These are phyloP conservation scores for Orbilia blumenaviensis DNA, from an alignment of 2,329 filamentous ascomycete species.

Conservation along the genomic window DNA sequence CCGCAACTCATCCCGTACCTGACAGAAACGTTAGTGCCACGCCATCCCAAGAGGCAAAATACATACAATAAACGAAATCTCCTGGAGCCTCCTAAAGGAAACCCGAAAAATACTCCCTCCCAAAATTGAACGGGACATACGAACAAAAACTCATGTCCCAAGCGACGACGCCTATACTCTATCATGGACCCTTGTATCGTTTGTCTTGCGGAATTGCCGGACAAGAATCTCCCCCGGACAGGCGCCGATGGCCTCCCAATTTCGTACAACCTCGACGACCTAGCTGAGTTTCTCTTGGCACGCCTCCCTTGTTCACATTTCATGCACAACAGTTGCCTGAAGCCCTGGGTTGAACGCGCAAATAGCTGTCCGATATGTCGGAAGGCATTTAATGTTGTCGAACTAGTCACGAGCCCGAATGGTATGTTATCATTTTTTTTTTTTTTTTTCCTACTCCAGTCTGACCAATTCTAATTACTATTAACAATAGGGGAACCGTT, in stretches of 20 bases:
- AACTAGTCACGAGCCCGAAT: constrained; percentile 69
- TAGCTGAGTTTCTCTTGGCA: constrained; percentile 59
- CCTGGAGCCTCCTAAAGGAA: not conserved
- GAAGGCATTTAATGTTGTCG: constrained; percentile 86
- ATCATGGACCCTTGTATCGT: constrained; percentile 69
- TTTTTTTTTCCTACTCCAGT: not conserved
- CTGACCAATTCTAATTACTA: constrained; percentile 31
- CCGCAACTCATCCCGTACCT: constrained; percentile 53
- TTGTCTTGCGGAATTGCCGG: constrained; percentile 75
- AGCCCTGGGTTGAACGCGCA: constrained; percentile 93
- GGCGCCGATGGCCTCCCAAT: constrained; percentile 65
- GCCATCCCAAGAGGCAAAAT: constrained; percentile 21
- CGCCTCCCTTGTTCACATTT: constrained; percentile 77
- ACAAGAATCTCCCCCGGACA: constrained; percentile 59
- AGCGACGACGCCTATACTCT: constrained; percentile 35
- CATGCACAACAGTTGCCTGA: constrained; percentile 89
- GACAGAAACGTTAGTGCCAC: constrained; percentile 36
- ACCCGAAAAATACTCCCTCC: not conserved
- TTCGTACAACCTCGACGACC: constrained; percentile 61
- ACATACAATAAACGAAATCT: not conserved
- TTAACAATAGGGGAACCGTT: constrained; percentile 58
- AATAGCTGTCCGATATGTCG: constrained; percentile 99
- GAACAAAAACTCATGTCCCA: constrained; percentile 50
- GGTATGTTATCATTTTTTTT: constrained; percentile 26
- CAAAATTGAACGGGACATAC: not conserved